These are phyloP conservation scores for Luvunga scandens DNA, from an alignment of 345 rosid species.

Conservation along the genomic window DNA sequence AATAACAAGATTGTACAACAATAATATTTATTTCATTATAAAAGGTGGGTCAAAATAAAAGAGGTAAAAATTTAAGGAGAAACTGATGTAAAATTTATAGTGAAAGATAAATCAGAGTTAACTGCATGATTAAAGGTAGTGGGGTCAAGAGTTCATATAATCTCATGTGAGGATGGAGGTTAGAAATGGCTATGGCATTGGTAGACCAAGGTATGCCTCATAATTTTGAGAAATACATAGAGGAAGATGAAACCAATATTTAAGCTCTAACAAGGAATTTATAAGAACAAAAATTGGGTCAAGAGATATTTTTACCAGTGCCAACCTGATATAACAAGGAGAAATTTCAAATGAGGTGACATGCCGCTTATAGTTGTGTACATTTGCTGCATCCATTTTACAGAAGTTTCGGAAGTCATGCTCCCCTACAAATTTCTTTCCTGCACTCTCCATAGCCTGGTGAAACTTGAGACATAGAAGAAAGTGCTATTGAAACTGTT, in stretches of 20 bases:
- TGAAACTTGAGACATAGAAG: constrained; percentile 14
- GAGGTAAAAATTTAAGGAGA: neutral
- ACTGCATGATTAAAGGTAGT: neutral
- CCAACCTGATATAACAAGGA: constrained; percentile 69
- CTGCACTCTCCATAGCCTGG: constrained; percentile 82
- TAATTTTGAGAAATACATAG: neutral
- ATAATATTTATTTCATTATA: neutral
- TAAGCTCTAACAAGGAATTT: neutral
- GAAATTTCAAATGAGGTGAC: constrained; percentile 60
- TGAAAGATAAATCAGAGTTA: neutral
- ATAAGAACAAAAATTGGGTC: neutral
- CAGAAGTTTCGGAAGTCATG: constrained; percentile 95
- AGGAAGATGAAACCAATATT: too few species aligned
- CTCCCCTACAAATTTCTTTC: constrained; percentile 78
- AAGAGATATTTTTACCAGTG: constrained; percentile 19
- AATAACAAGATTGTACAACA: neutral
- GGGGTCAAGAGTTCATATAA: neutral
- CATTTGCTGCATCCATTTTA: constrained; percentile 94
- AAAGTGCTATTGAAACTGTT: constrained; percentile 12
- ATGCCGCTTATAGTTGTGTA: constrained; percentile 66
- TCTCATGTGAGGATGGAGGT: neutral
- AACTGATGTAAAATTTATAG: neutral
- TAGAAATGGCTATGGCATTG: neutral
- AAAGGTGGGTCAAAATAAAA: neutral
- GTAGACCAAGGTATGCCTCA: neutral